Percentiles rank a stretch among this genome's conserved stretches.
Evolutionary conservation across 1,284 basidiomycete genomes (phyloP).

Genomic region (Cutaneotrichosporon sp.): DNA sequence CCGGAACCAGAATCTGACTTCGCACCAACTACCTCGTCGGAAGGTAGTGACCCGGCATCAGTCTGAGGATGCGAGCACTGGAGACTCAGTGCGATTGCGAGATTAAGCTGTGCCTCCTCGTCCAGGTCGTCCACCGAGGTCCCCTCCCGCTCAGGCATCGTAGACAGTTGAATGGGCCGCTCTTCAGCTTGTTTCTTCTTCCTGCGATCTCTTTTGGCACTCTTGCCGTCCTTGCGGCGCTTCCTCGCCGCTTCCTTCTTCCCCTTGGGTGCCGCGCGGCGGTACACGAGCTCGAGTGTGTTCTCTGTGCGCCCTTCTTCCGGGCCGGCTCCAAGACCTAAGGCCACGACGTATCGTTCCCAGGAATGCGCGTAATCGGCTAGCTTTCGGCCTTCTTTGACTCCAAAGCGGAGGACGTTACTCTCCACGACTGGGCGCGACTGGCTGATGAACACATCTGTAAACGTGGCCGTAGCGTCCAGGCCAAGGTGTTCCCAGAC

Average conservation of each 20-base stretch:
- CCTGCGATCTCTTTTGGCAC: background rate
- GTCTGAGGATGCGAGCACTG: background rate
- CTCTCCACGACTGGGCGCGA: conserved; percentile 49
- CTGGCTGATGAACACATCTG: conserved; percentile 56
- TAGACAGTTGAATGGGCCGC: too few species aligned
- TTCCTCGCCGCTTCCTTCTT: conserved; percentile 12
- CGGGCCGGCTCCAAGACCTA: conserved; percentile 34
- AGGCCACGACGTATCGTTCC: conserved; percentile 32
- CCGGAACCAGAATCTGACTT: background rate
- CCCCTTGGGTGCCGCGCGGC: conserved; percentile 33
- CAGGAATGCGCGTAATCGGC: conserved; percentile 36
- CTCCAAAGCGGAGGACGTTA: conserved; percentile 36
- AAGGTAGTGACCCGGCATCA: background rate
- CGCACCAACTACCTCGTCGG: background rate
- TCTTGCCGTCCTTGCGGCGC: conserved; percentile 9
- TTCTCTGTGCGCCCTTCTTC: conserved; percentile 28
- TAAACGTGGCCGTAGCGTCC: conserved; percentile 54
- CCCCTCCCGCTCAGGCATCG: background rate
- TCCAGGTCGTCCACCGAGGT: background rate
- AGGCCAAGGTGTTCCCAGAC: conserved; percentile 56
- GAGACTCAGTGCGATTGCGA: conserved; percentile 28
- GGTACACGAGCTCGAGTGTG: conserved; percentile 46
- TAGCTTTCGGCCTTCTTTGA: conserved; percentile 28
- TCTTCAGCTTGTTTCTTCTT: background rate
- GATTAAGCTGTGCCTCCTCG: conserved; percentile 25